Base-by-base conservation (phyloP, 208 protist species). In the Trypanosoma caninum region DNA sequence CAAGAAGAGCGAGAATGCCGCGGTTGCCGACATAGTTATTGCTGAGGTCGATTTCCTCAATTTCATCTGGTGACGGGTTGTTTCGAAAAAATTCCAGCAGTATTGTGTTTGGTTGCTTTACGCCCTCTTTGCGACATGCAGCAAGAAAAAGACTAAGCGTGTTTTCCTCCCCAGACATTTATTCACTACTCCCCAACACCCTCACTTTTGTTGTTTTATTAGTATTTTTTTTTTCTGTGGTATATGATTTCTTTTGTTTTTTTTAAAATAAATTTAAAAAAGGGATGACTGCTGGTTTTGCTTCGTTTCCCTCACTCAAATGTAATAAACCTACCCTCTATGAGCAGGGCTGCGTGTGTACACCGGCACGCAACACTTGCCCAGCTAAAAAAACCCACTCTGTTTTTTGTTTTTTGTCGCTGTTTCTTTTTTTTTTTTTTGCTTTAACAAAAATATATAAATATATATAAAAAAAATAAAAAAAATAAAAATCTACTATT, bases 11-110 rank as follows among this genome's bases (percentile, higher is more conserved):
- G 20, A 95, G 68, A 37, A 95, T 83, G 18, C 86, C 86, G 67
- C 89, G 85, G 74, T 95, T 95, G 57, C 89, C 89, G 31, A 93
- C 50, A 73, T 95, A 95, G 62, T 89, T 90, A 48, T 76, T 75
- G 47, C 78, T 85, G 33, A 95, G 64, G 63, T 93, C 85, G 58
- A 95, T 86, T 60, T 93, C 84, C 28, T 91, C 79, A 48, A 95
- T 82, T 62, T 80, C 54, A 28, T 74, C 74, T 51, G 83, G 85
- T 41, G 69, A 72, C 38, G 72, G 50, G 47, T 90, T 61, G 28
- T 74, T 66, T n/a, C 72, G 65, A 46, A 95, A 91, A 64, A 92
- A 91, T 30, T 65, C 53, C 16, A 90, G 73, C 22, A 93, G 68
- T 20, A 76, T 37, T 0, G 85, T 78, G 67, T 92, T 93, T 9